Evolutionary conservation across 2,329 filamentous ascomycete genomes (phyloP).

Genomic region (Arthrocladium fulminans): DNA sequence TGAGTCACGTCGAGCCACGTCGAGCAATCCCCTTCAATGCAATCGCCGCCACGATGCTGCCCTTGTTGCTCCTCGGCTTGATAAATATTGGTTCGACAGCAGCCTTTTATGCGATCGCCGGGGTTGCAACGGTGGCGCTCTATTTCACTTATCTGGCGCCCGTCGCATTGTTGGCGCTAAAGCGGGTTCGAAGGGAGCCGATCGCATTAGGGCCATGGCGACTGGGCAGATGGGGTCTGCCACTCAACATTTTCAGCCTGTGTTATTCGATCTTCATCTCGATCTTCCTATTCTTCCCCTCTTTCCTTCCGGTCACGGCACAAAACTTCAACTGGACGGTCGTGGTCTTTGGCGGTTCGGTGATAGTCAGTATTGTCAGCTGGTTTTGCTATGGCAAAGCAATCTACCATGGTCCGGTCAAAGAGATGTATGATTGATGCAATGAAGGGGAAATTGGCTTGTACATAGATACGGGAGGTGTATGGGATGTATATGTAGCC

Average conservation of each 20-base stretch:
- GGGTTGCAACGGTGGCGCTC: conserved; percentile 16
- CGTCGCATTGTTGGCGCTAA: conserved; percentile 3
- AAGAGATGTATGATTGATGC: conserved; percentile 11
- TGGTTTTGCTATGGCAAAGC: conserved; percentile 22
- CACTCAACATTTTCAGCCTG: conserved; percentile 26
- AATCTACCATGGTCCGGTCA: conserved; percentile 15
- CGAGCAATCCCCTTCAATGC: conserved; percentile 25
- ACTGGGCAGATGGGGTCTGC: conserved; percentile 25
- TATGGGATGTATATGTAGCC: no score
- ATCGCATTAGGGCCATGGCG: conserved; percentile 25
- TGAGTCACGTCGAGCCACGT: conserved; percentile 13
- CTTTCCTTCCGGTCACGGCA: conserved; percentile 27
- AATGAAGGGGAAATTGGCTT: background rate
- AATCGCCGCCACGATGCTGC: conserved; percentile 18
- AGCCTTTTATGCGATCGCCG: conserved; percentile 23
- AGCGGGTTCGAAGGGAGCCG: conserved; percentile 2
- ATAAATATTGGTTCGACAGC: conserved; percentile 23
- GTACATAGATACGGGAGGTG: background rate
- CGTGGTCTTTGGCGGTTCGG: conserved; percentile 35
- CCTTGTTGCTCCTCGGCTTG: conserved; percentile 18
- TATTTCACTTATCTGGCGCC: conserved; percentile 20
- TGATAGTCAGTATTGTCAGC: conserved; percentile 14
- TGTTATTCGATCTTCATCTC: conserved; percentile 26
- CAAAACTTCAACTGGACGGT: conserved; percentile 35
- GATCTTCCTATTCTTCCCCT: conserved; percentile 29